phyloP scores from a whole-genome alignment of 1,284 basidiomycete species.

The Peniophora sp. region DNA sequence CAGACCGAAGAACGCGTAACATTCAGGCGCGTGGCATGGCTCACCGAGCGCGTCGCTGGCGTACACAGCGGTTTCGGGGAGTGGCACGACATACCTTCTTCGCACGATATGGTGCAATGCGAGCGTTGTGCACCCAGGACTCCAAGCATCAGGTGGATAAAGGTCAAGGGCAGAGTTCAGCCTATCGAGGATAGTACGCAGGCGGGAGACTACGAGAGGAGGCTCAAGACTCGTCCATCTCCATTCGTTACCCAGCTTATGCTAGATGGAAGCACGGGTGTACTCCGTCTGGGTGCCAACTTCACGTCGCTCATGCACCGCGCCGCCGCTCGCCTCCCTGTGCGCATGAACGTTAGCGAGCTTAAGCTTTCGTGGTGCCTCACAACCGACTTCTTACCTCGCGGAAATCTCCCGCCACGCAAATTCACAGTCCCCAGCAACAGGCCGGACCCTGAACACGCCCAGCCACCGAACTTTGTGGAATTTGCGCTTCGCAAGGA shows the following conservation, averaged over 20 bases:
- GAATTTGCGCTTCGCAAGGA: slow-evolving; percentile 64
- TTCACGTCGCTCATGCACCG: slow-evolving; percentile 83
- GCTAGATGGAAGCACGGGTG: slow-evolving; percentile 46
- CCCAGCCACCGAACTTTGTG: slow-evolving; percentile 76
- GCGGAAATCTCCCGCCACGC: slow-evolving; percentile 51
- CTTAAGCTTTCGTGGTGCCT: slow-evolving; percentile 73
- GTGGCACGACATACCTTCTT: slow-evolving; percentile 45
- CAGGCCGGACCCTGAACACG: slow-evolving; percentile 64
- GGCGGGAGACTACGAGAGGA: slow-evolving; percentile 82
- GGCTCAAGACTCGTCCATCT: slow-evolving; percentile 79
- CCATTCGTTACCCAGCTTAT: slow-evolving; percentile 87
- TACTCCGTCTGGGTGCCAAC: slow-evolving; percentile 82
- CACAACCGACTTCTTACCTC: slow-evolving; percentile 68
- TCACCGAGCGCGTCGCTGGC: slow-evolving; percentile 75
- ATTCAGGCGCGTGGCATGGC: slow-evolving; percentile 80
- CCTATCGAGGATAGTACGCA: slow-evolving; percentile 79
- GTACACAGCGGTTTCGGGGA: slow-evolving; percentile 56
- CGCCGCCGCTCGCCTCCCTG: slow-evolving; percentile 75
- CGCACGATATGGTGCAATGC: slow-evolving; percentile 39
- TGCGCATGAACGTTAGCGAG: slow-evolving; percentile 38
- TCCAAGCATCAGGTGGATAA: slow-evolving; percentile 72
- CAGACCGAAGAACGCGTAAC: slow-evolving; percentile 77
- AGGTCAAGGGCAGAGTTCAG: slow-evolving; percentile 48
- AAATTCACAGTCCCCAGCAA: slow-evolving; percentile 75
- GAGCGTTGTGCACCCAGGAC: slow-evolving; percentile 73